Evolutionary conservation across 106 monocot species (phyloP).

Genomic region (Posidonia australis): DNA sequence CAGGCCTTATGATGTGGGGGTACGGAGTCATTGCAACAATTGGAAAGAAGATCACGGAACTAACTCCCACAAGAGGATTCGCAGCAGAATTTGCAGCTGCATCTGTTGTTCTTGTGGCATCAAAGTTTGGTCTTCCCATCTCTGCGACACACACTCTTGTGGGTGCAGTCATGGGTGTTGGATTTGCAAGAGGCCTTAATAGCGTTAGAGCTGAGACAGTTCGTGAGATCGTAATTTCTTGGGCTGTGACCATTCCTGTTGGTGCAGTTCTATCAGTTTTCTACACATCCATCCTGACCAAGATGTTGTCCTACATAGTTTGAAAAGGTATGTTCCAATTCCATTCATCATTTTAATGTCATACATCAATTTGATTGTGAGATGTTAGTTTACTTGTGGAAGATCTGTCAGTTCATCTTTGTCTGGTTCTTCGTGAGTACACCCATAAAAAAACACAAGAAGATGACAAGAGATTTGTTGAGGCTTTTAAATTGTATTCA

Average conservation of each 20-base stretch:
- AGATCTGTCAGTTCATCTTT: neutral
- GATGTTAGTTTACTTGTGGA: too few species aligned
- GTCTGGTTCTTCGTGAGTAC: too few species aligned
- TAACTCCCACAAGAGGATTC: conserved; percentile 92
- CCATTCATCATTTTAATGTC: too few species aligned
- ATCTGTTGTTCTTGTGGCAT: conserved; percentile 81
- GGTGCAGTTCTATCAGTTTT: conserved; percentile 65
- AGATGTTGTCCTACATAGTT: conserved; percentile 25
- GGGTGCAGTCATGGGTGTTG: conserved; percentile 95
- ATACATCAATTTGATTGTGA: too few species aligned
- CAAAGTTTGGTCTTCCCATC: conserved; percentile 90
- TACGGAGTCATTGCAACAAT: conserved; percentile 95
- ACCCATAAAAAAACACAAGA: too few species aligned
- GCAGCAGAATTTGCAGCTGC: conserved; percentile 98
- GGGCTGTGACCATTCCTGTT: conserved; percentile 87
- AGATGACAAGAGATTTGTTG: neutral
- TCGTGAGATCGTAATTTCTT: conserved; percentile 71
- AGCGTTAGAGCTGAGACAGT: conserved; percentile 81
- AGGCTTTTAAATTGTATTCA: neutral
- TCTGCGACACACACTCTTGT: conserved; percentile 97
- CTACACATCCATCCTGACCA: conserved; percentile 62
- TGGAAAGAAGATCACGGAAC: conserved; percentile 92
- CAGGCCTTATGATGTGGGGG: conserved; percentile 97
- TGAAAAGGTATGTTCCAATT: neutral
- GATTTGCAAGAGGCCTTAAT: conserved; percentile 82